phyloP scores from a whole-genome alignment of 208 protist genomes.

The Acanthamoeba healyi region DNA sequence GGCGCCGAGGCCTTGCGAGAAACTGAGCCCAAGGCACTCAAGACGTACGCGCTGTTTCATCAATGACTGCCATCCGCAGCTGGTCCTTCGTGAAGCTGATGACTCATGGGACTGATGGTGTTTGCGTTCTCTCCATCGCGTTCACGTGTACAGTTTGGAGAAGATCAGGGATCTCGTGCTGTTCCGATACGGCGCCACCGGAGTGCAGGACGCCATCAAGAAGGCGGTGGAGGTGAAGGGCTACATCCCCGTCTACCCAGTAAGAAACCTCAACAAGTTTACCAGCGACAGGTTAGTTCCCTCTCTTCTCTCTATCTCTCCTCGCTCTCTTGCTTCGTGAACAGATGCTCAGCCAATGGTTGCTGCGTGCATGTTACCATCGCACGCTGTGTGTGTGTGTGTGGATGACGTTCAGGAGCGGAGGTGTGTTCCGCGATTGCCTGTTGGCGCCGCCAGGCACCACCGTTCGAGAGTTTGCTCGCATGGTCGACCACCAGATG shows the following conservation, averaged over 20 bases:
- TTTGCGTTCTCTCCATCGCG: slow-evolving; percentile 19
- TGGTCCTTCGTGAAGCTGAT: too few relatives aligned
- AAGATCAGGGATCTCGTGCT: slow-evolving; percentile 85
- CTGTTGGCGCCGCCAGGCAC: slow-evolving; percentile 78
- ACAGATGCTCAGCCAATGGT: neutral
- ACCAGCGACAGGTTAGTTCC: slow-evolving; percentile 60
- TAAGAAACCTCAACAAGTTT: slow-evolving; percentile 81
- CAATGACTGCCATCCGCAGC: too few relatives aligned
- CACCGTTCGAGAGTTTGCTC: slow-evolving; percentile 81
- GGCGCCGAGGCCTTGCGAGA: neutral
- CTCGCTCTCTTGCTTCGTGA: neutral
- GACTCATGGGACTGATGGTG: neutral
- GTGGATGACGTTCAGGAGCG: slow-evolving; percentile 22
- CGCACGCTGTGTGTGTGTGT: neutral
- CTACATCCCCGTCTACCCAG: slow-evolving; percentile 79
- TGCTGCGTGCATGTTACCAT: neutral
- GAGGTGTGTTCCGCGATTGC: slow-evolving; percentile 80
- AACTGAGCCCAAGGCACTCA: slow-evolving; percentile 26
- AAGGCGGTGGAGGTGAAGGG: slow-evolving; percentile 81
- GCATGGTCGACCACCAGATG: slow-evolving; percentile 79
- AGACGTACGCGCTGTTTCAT: neutral
- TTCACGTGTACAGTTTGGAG: slow-evolving; percentile 76
- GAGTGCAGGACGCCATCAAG: slow-evolving; percentile 80
- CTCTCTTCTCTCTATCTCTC: neutral
- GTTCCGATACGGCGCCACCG: slow-evolving; percentile 83